Evolutionary conservation across 768 basidiomycete genomes (phyloP), one percentile per base, ranked within the genome.

Genomic region (Mycena kentingensis): DNA sequence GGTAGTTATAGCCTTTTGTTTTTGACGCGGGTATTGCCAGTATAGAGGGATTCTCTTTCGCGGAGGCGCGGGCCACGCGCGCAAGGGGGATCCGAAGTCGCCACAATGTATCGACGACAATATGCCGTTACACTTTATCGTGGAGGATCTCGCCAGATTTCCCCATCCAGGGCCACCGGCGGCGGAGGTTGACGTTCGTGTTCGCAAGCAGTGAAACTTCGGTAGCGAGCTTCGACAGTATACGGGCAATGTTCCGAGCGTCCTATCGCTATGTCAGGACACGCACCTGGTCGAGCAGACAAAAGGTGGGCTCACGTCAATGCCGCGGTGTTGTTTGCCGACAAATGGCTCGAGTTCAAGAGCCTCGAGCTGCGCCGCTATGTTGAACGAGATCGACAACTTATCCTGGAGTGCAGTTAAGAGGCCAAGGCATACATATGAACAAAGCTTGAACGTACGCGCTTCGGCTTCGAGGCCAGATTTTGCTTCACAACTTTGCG

Each of bases 141-240:
- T 88, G 84, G 59, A 88, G 70, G 52, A 91, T 72, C 67, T 83
- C 75, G 10, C 90, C 90, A 32, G 74, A 70, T 62, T 78, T 83
- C 62, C 90, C 90, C 92, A 94, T 93, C 92, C 92, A 93, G 13
- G 71, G 71, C 91, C 89, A 94, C 47, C 86, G 78, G 43, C 81
- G 76, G 55, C 78, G 76, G 32, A 83, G 80, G 63, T 81, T 75
- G 60, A 92, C 81, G n/a, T 73, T 57, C 7, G 83, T 83, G 63
- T 95, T 97, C 19, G 92, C 83, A 55, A 82, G 76, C 55, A 98
- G 74, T 51, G 77, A 72, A 27, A 88, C 73, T 25, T 82, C 79
- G 49, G 80, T 70, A 12, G 86, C 86, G n/a, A 98, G 81, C 62
- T 92, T 88, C 44, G 81, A 71, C 34, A 96, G 66, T 54, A 99